Evolutionary conservation across 805 yeast species (phyloP).

Genomic region (Candida taoyuanica): DNA sequence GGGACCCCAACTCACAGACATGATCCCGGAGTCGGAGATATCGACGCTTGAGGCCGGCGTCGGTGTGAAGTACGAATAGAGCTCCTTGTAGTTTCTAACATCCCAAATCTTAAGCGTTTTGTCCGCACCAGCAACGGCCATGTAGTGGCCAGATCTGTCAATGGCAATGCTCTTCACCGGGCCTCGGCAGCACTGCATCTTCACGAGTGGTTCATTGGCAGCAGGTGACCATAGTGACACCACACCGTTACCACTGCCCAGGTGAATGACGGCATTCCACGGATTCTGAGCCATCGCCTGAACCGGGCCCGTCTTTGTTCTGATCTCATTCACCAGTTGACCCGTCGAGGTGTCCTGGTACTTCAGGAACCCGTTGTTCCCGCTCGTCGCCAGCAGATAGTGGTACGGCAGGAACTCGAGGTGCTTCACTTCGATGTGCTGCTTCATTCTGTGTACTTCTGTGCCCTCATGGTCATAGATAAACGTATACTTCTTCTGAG

Average conservation of each 20-base stretch:
- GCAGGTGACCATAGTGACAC: conserved; percentile 93
- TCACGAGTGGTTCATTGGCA: conserved; percentile 79
- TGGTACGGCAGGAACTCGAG: conserved; percentile 92
- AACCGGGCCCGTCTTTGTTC: conserved; percentile 89
- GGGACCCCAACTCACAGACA: conserved; percentile 94
- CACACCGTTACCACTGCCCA: conserved; percentile 91
- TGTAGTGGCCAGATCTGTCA: conserved; percentile 87
- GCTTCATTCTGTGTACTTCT: conserved; percentile 87
- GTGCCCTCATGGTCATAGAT: conserved; percentile 88
- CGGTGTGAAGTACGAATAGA: conserved; percentile 62
- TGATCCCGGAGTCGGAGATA: conserved; percentile 81
- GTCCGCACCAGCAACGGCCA: conserved; percentile 92
- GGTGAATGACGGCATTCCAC: conserved; percentile 91
- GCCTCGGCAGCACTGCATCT: conserved; percentile 76
- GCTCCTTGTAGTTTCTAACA: conserved; percentile 71
- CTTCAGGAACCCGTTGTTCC: conserved; percentile 81
- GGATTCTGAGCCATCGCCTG: conserved; percentile 86
- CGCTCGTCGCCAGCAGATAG: conserved; percentile 80
- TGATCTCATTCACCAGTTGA: conserved; percentile 69
- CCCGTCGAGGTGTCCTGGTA: conserved; percentile 97
- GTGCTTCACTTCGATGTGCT: conserved; percentile 79
- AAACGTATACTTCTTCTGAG: conserved; percentile 91
- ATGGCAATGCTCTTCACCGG: conserved; percentile 82
- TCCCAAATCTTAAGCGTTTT: conserved; percentile 89
- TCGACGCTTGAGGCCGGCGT: conserved; percentile 79